Evolutionary conservation across 1,284 basidiomycete genomes (phyloP), one percentile per base, ranked within the genome.

Genomic region (Puccinia novopanici): DNA sequence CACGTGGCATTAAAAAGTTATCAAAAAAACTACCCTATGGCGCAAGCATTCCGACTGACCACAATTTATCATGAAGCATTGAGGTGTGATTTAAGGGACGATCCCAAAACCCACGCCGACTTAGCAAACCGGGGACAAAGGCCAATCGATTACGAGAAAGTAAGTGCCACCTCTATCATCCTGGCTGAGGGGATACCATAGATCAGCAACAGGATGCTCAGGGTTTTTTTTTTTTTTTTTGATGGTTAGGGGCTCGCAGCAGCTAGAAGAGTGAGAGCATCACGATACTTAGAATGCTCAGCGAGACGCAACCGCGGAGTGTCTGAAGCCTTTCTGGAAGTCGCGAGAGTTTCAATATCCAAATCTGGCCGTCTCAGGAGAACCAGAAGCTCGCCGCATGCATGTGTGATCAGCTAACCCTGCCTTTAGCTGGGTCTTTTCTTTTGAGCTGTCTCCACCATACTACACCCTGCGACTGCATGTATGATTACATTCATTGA

Each of bases 221-320:
- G 15, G 22, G 15, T 42, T 17, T 30, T 67, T 42, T 3, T 6
- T 48, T 37, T n/a, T 30, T 19, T 22, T 48, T 15, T 57, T 3
- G 10, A 22, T n/a, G 19, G 42, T 81, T 79, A 84, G 84, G 95
- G 95, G 0, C 88, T 97, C 24, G 89, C 91, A 0, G 91, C 94
- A 8, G 95, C 95, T 17, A 88, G 93, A 84, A 90, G 92, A 86
- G 95, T 97, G 90, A 90, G 93, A 84, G 95, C 95, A 0, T 93
- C 91, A 72, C 89, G 94, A 63, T 98, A 97, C 87, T 89, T 97
- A 95, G 95, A 98, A 88, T 98, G 95, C 86, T 96, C 94, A 82
- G 94, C 95, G 13, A 97, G 96, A 86, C 93, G 95, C 84, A 95
- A 97, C 84, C 90, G 95, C 63, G 95, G 95, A 4, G 94, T 98